These are phyloP conservation scores for Physaria fendleri DNA, from an alignment of 345 rosid genomes.

Conservation along the genomic window DNA sequence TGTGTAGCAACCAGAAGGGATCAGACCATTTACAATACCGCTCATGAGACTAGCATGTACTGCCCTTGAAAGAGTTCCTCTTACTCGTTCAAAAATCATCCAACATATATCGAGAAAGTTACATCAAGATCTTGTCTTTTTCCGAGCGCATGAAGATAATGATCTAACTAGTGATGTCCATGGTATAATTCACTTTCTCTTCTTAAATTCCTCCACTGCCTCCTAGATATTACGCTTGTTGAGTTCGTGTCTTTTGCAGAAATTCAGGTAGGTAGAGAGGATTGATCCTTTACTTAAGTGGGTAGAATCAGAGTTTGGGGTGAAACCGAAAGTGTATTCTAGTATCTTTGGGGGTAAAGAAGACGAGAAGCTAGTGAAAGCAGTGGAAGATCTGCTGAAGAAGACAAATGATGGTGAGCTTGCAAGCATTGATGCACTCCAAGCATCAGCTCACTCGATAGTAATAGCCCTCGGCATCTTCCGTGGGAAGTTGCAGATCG, in stretches of 20 bases:
- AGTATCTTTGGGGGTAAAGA: slow-evolving; percentile 87
- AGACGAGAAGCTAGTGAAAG: slow-evolving; percentile 67
- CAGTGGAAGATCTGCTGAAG: slow-evolving; percentile 55
- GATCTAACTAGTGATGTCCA: slow-evolving; percentile 50
- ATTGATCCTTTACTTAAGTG: slow-evolving; percentile 83
- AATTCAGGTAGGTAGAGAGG: slow-evolving; percentile 73
- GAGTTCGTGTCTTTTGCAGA: slow-evolving; percentile 36
- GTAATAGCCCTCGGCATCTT: slow-evolving; percentile 61
- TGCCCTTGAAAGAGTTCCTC: slow-evolving; percentile 91
- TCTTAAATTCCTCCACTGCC: neutral
- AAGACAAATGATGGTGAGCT: slow-evolving; percentile 69
- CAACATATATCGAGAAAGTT: slow-evolving; percentile 59
- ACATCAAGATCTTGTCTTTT: slow-evolving; percentile 79
- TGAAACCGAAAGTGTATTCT: slow-evolving; percentile 63
- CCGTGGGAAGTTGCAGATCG: slow-evolving; percentile 68
- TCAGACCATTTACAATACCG: slow-evolving; percentile 97
- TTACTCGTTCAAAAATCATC: slow-evolving; percentile 61
- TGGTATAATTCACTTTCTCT: slow-evolving; percentile 37
- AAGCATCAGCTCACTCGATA: slow-evolving; percentile 78
- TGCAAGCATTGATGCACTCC: slow-evolving; percentile 85
- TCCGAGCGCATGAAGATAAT: slow-evolving; percentile 71
- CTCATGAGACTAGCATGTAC: slow-evolving; percentile 97
- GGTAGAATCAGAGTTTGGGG: slow-evolving; percentile 77
- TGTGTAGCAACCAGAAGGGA: slow-evolving; percentile 79
- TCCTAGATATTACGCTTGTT: neutral